Evolutionary conservation across 2,329 filamentous ascomycete species (phyloP).

Genomic region (Monilinia fructicola): DNA sequence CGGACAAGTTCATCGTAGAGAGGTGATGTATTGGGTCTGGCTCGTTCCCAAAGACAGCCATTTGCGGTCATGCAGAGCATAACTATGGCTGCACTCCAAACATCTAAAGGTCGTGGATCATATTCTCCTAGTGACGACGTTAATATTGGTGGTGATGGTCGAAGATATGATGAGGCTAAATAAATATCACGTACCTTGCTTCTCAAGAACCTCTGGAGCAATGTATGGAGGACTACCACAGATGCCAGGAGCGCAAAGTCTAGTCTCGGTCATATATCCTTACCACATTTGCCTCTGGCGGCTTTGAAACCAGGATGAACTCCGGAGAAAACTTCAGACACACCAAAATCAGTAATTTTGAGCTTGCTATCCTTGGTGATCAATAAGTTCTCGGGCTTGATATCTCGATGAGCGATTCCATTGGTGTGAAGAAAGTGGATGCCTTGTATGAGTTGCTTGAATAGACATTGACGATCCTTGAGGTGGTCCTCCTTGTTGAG

Average conservation of each 20-base stretch:
- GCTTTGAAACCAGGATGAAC: constrained; percentile 76
- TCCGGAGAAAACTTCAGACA: constrained; percentile 81
- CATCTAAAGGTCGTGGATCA: constrained; percentile 77
- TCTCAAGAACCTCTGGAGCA: constrained; percentile 77
- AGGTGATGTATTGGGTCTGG: constrained; percentile 51
- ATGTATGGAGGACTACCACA: constrained; percentile 86
- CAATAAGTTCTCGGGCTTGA: constrained; percentile 86
- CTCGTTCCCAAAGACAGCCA: constrained; percentile 72
- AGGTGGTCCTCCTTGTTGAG: constrained; percentile 62
- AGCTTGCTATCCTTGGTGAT: constrained; percentile 76
- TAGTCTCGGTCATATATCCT: constrained; percentile 72
- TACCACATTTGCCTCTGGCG: constrained; percentile 70
- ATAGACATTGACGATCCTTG: constrained; percentile 75
- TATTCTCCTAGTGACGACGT: constrained; percentile 47
- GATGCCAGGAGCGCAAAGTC: constrained; percentile 74
- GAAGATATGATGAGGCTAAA: neutral
- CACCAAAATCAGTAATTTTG: constrained; percentile 90
- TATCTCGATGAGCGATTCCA: constrained; percentile 86
- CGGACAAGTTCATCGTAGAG: constrained; percentile 62
- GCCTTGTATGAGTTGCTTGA: constrained; percentile 85
- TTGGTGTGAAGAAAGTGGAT: constrained; percentile 78
- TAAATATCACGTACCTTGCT: constrained; percentile 48
- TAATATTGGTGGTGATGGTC: constrained; percentile 21
- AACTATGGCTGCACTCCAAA: constrained; percentile 83
- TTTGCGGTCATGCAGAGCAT: constrained; percentile 75